Base-by-base conservation (phyloP, 495 filamentous ascomycete genomes). In the Aspergillus homomorphus region DNA sequence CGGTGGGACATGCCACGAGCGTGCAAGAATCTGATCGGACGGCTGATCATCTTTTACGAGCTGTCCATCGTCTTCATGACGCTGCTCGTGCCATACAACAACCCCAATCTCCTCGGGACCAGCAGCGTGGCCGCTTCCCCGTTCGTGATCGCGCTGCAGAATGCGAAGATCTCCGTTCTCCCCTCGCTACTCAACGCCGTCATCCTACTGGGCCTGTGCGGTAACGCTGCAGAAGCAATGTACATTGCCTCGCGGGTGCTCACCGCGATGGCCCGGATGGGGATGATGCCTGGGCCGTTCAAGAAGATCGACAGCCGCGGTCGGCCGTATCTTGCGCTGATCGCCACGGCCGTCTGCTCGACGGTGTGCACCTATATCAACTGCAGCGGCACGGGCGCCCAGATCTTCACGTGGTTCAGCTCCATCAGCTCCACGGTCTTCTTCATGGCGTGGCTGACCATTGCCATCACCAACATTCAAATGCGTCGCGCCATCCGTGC, bases 131-230 rank as follows among this genome's bases (percentile, higher is more conserved):
- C 33, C 20, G 18, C 33, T 1, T 45, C 38, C 9, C 52, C 52
- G 1, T 54, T 38, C 33, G 38, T 23, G 1, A 54, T 54, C 12
- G 52, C 52, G 8, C n/a, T 42, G 18, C 21, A 5, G 9, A 54
- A 54, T 22, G 52, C 52, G 5, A 3, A 42, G 9, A 54, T 54
- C 33, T 14, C n/a, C 18, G 52, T 26, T 41, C 52, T 54, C 38
- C 52, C 52, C 9, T 54, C 52, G 4, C 20, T 54, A 18, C 38
- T 54, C 19, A 54, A 54, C 41, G 52, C 52, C 0, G 52, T 54
- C 8, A 54, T 54, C 19, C 52, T 54, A 18, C 43, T 45, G 2
- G 43, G 43, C 1, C 8, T 45, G 4, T 19, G 12, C 16, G 8
- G 10, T 9, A 45, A 45, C 16, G 43, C 43, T 20, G n/a, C 43